Conservation (phyloP, 164 flowering plant genomes). For the Liriodendron chinense region DNA sequence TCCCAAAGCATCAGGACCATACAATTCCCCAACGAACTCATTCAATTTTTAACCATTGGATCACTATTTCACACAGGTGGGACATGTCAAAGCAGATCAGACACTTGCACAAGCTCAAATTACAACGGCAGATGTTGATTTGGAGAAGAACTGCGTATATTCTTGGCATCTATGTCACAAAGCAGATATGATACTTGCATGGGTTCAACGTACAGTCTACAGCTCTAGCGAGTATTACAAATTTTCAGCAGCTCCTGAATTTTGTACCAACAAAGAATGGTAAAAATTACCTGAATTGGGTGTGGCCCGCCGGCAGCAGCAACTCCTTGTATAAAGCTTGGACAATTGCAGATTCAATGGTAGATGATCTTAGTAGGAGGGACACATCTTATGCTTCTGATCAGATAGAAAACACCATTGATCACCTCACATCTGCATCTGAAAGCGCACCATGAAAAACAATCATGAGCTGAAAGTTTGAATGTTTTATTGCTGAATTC, state of each 20-base stretch:
- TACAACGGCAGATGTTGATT: neutral
- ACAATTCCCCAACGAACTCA: no score
- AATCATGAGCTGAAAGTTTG: neutral
- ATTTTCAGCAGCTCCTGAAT: constrained; percentile 11
- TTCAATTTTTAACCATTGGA: no score
- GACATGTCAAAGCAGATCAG: neutral
- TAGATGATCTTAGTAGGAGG: constrained; percentile 9
- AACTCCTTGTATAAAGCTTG: constrained; percentile 17
- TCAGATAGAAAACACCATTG: neutral
- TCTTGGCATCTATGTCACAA: neutral
- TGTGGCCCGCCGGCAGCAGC: constrained; percentile 11
- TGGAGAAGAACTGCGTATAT: neutral
- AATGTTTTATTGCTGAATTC: neutral
- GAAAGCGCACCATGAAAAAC: constrained; percentile 19
- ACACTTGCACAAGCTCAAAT: neutral
- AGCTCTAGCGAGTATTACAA: neutral
- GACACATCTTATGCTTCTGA: constrained; percentile 9
- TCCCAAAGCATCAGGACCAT: no score
- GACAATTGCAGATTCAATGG: constrained; percentile 22
- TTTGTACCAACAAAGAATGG: constrained; percentile 16
- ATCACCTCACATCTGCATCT: constrained; percentile 39
- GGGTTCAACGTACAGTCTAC: neutral
- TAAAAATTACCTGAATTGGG: constrained; percentile 17
- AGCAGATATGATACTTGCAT: neutral
- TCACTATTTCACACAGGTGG: no score